Percentiles rank a stretch among this genome's conserved stretches.
Evolutionary conservation across 2,329 filamentous ascomycete species (phyloP).

Genomic region (Xylaria sp.): DNA sequence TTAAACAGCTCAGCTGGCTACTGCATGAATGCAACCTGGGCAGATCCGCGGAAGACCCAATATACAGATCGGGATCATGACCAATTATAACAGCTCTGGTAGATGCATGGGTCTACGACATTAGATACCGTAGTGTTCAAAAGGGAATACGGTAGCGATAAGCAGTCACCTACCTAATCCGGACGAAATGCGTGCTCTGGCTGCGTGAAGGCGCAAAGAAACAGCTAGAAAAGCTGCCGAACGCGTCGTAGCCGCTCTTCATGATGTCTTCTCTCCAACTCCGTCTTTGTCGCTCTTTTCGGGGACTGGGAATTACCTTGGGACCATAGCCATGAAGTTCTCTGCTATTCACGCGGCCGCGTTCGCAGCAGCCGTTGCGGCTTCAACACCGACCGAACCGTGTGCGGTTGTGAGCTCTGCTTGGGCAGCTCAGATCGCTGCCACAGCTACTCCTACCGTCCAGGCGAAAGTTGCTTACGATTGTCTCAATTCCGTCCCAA

Average conservation of each 20-base stretch:
- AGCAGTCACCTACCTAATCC: slow-evolving; percentile 37
- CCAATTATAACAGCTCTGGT: slow-evolving; percentile 25
- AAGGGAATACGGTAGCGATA: slow-evolving; percentile 17
- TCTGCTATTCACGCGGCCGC: slow-evolving; percentile 32
- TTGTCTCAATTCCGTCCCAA: slow-evolving; percentile 56
- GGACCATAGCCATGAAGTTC: slow-evolving; percentile 32
- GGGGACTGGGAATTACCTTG: slow-evolving; percentile 19
- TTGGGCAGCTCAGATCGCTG: slow-evolving; percentile 45
- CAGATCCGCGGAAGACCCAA: slow-evolving; percentile 21
- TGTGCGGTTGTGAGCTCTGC: slow-evolving; percentile 47
- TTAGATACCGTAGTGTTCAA: not conserved
- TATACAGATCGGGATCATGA: slow-evolving; percentile 22
- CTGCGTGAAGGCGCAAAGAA: slow-evolving; percentile 25
- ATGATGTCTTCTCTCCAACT: slow-evolving; percentile 21
- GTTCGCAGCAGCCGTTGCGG: slow-evolving; percentile 30
- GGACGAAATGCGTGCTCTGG: slow-evolving; percentile 28
- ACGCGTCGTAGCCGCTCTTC: slow-evolving; percentile 14
- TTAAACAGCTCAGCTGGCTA: not conserved
- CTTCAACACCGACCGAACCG: slow-evolving; percentile 41
- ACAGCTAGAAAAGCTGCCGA: slow-evolving; percentile 11
- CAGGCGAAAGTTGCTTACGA: slow-evolving; percentile 53
- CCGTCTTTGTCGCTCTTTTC: slow-evolving; percentile 22
- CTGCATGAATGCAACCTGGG: slow-evolving; percentile 8
- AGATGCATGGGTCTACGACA: slow-evolving; percentile 13
- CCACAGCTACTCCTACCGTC: slow-evolving; percentile 49